Evolutionary conservation across 2,329 filamentous ascomycete genomes (phyloP), one percentile per base, ranked within the genome.

Genomic region (Drechmeria coniospora): DNA sequence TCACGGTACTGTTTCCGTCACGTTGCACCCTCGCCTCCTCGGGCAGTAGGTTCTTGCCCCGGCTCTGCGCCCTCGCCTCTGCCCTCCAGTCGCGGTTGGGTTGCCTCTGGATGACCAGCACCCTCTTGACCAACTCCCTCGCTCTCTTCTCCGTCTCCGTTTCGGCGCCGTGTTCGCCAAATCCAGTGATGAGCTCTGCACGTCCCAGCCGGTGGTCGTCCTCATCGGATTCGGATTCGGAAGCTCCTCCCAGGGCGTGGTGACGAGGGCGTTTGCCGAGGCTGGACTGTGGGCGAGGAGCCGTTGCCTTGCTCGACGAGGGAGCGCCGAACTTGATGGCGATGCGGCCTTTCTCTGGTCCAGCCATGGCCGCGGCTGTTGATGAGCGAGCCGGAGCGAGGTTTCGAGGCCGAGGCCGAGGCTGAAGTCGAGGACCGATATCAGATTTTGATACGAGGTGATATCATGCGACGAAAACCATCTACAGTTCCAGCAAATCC

Each of bases 81-180:
- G 62, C 58, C 40, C 64, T 60, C 73, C 72, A 77, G 52, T 79
- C 68, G 29, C 64, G 59, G 49, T 79, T 79, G 36, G 56, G 52
- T 40, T 66, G 58, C 21, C 54, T 54, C 17, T 60, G 54, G 37
- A 82, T 81, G 12, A 79, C 55, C 24, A 71, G 56, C 6, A 60
- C 40, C 33, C 47, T 51, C 33, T 48, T 48, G 19, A 39, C 36
- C n/a, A 37, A 36, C 26, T 34, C 39, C 13, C 32, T 8, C 7
- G 37, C 35, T 15, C 41, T 49, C 33, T 23, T 55, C 47, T 36
- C 49, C 37, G 36, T 46, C 35, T 46, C 66, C 55, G 38, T 50
- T 35, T 54, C 53, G 10, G 50, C 50, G 8, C 51, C 51, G 9
- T 65, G 62, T 15, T 45, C 52, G 1, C 59, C 61, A 34, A 68